Evolutionary conservation across 2,329 filamentous ascomycete genomes (phyloP).

Genomic region (Ramularia collo-cygni): DNA sequence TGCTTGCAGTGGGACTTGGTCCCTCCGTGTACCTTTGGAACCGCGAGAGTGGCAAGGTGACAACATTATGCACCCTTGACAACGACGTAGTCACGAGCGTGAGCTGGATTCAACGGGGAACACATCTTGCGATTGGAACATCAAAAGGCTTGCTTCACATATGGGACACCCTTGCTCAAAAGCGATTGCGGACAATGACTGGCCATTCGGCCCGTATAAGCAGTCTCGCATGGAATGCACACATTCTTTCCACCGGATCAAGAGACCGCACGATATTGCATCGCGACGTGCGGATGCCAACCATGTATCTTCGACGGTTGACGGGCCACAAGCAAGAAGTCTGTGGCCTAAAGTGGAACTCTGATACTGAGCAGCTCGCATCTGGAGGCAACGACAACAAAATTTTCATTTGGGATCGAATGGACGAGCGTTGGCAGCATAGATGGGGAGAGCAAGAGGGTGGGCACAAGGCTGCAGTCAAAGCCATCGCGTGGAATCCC

Average conservation of each 20-base stretch:
- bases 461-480: slow-evolving; percentile 94
- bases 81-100: slow-evolving; percentile 96
- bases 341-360: slow-evolving; percentile 94
- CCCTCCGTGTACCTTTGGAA: slow-evolving; percentile 99
- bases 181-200: slow-evolving; percentile 89
- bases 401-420: slow-evolving; percentile 95
- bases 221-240: slow-evolving; percentile 93
- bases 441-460: slow-evolving; percentile 92
- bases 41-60: slow-evolving; percentile 80
- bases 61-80: slow-evolving; percentile 84
- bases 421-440: slow-evolving; percentile 84
- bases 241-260: slow-evolving; percentile 92
- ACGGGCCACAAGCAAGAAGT: slow-evolving; percentile 97
- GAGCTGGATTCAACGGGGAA: slow-evolving; percentile 92
- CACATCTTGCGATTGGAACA: slow-evolving; percentile 91
- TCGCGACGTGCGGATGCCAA: slow-evolving; percentile 85
- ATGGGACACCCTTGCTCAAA: slow-evolving; percentile 85
- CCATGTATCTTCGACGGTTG: slow-evolving; percentile 81
- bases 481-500: slow-evolving; percentile 96
- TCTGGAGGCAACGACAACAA: slow-evolving; percentile 98
- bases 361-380: slow-evolving; percentile 87
- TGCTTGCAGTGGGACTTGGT: slow-evolving; percentile 85
- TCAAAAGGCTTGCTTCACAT: slow-evolving; percentile 93
- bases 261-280: slow-evolving; percentile 91
- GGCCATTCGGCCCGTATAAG: slow-evolving; percentile 91